Evolutionary conservation across 805 yeast genomes (phyloP).

Genomic region (Cyberlindnera meyerae): DNA sequence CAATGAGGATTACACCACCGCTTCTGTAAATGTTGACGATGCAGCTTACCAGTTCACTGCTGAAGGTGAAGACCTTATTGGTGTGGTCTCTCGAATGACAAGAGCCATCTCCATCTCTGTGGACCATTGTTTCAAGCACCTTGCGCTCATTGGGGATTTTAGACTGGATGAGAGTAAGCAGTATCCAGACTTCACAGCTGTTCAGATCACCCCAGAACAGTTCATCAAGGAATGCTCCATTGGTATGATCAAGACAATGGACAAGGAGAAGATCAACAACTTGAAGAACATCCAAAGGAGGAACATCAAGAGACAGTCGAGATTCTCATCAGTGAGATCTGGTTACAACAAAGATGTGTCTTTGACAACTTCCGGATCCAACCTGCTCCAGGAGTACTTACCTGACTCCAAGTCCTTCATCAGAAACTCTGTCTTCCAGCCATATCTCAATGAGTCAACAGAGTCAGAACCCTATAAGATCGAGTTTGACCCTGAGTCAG

Average conservation of each 20-base stretch:
- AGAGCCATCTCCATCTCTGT: conserved; percentile 46
- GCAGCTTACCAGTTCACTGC: conserved; percentile 48
- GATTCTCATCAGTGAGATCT: conserved; percentile 33
- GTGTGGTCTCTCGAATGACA: conserved; percentile 56
- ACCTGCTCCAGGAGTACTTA: conserved; percentile 30
- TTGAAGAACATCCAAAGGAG: conserved; percentile 19
- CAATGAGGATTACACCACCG: conserved; percentile 30
- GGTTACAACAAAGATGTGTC: conserved; percentile 19
- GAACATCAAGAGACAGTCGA: conserved; percentile 26
- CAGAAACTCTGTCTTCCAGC: conserved; percentile 34
- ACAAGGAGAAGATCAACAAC: conserved; percentile 25
- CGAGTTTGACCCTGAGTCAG: conserved; percentile 30
- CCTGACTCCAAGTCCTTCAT: conserved; percentile 33
- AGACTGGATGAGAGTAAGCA: conserved; percentile 52
- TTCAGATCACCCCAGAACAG: conserved; percentile 53
- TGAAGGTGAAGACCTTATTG: conserved; percentile 64
- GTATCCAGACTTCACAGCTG: conserved; percentile 59
- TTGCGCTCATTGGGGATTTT: conserved; percentile 63
- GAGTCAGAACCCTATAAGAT: conserved; percentile 16
- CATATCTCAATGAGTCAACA: conserved; percentile 28
- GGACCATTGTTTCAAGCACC: conserved; percentile 43
- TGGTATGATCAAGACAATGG: conserved; percentile 46
- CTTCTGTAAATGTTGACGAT: conserved; percentile 15
- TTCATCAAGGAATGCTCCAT: conserved; percentile 58
- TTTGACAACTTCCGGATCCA: conserved; percentile 27